Evolutionary conservation across 1,139 yeast species (phyloP), one percentile per base, ranked within the genome.

Genomic region (Nakaseomyces nivariensis): DNA sequence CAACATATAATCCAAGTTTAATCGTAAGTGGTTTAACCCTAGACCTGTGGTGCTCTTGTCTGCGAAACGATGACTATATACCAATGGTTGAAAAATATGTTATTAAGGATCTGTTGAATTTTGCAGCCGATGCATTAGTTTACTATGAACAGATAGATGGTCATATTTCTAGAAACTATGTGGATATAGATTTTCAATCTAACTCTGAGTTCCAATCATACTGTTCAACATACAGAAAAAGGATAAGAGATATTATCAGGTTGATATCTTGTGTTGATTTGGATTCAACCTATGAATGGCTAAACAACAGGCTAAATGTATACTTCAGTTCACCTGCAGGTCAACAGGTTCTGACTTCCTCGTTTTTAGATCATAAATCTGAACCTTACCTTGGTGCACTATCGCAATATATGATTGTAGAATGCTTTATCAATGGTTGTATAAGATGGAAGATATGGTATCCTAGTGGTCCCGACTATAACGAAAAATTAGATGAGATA

Each of bases 401-500:
- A 51, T 78, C 96, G 0, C 97, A 90, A 62, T 81, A 92, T 56
- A 83, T 82, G 62, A 79, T 89, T 29, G 87, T 89, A 38, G 98
- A 92, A 67, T 85, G 95, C 42, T 84, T 95, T 56, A 79, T 92
- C 32, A 77, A 96, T 54, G 98, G 98, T 38, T 84, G 94, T 37
- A 81, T 94, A n/a, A 78, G 99, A 61, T 92, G 98, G 97, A 81
- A 89, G 60, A 83, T 89, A 31, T 90, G 97, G 96, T 89, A 88
- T 61, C 72, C 71, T 4, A 62, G 64, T 45, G 74, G 72, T 26
- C 76, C 77, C 4, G 94, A 87, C 60, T 79, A 79, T 56, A 79
- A 79, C 37, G 73, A 71, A 17, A 77, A 78, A 37, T 75, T 81
- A 52, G 76, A 72, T 46, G 70, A 76, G 27, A 73, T 92, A 45